Percentiles rank a stretch among this genome's conserved stretches.
Conservation (phyloP, 2,329 filamentous ascomycete species). For the Scortechinia acanthostroma region DNA sequence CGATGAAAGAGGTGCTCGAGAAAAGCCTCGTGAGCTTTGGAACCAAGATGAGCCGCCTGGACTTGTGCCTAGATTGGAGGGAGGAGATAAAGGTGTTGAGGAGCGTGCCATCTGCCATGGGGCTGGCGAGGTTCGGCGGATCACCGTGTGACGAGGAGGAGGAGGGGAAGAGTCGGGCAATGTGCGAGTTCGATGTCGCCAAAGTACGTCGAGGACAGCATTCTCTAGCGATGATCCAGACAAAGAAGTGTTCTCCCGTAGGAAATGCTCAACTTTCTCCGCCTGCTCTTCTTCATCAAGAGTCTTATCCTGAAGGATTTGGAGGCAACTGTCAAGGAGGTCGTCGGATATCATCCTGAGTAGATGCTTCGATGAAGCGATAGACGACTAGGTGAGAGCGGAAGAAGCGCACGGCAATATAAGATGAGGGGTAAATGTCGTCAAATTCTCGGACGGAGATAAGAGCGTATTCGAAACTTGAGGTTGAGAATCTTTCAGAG, state of each 20-base stretch:
- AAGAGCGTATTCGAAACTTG: too few relatives aligned
- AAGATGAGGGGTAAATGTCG: too few relatives aligned
- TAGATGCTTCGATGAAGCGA: too few relatives aligned
- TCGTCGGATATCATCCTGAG: conserved; percentile 52
- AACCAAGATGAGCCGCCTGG: conserved; percentile 15
- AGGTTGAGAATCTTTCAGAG: too few relatives aligned
- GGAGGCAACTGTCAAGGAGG: conserved; percentile 54
- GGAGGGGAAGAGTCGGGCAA: conserved; percentile 46
- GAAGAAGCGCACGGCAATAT: too few relatives aligned
- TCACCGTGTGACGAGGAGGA: conserved; percentile 46
- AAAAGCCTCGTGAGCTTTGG: conserved; percentile 26
- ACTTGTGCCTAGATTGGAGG: conserved; percentile 12
- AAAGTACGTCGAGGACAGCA: conserved; percentile 56
- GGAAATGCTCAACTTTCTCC: conserved; percentile 54
- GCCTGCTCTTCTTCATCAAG: conserved; percentile 53
- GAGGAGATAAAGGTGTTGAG: conserved; percentile 35
- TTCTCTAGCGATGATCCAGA: conserved; percentile 57
- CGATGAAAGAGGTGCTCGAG: conserved; percentile 39
- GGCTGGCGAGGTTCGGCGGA: conserved; percentile 60
- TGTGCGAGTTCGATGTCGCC: conserved; percentile 41
- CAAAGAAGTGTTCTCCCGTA: conserved; percentile 47
- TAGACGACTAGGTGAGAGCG: conserved; percentile 3
- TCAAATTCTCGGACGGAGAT: too few relatives aligned
- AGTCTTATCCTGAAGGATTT: conserved; percentile 37
- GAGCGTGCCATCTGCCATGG: conserved; percentile 60